A percentile compares a stretch with the other conserved stretches of the same genome.
Conservation (phyloP, 75 land plant genomes). For the Pseudotsuga menziesii region DNA sequence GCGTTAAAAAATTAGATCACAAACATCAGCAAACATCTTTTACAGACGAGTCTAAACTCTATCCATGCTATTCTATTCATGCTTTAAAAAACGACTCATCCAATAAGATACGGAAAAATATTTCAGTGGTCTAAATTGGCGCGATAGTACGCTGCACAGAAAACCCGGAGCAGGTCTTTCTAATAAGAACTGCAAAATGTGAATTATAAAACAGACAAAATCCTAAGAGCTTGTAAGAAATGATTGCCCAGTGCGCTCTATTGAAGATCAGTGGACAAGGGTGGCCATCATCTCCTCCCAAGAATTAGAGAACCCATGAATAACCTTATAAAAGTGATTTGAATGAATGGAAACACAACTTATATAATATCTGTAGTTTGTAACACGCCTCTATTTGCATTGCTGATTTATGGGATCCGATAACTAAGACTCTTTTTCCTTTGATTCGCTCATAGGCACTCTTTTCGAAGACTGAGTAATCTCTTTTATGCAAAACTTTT, state of each 20-base stretch:
- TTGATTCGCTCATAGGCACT: slow-evolving; percentile 20
- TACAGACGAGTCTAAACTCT: no score
- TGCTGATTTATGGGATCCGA: slow-evolving; percentile 45
- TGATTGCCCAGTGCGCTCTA: slow-evolving; percentile 55
- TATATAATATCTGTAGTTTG: background rate
- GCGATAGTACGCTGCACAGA: slow-evolving; percentile 19
- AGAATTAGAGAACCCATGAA: background rate
- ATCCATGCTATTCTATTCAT: no score
- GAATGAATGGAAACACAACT: background rate
- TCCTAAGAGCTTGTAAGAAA: slow-evolving; percentile 54
- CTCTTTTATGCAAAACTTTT: slow-evolving; percentile 46
- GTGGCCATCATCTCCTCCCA: slow-evolving; percentile 38
- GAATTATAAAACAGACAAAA: slow-evolving; percentile 58
- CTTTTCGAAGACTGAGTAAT: slow-evolving; percentile 27
- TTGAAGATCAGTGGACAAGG: slow-evolving; percentile 82
- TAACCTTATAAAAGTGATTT: background rate
- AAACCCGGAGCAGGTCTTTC: slow-evolving; percentile 50
- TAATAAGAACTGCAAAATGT: slow-evolving; percentile 48
- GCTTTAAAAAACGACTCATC: no score
- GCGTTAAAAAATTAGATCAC: no score
- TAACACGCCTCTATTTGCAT: slow-evolving; percentile 24
- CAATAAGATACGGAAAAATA: no score
- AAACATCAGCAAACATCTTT: no score
- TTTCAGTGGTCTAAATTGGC: slow-evolving; percentile 52
- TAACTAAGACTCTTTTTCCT: slow-evolving; percentile 37